Percentiles rank a stretch among this genome's conserved stretches.
These are phyloP conservation scores for Aspergillus coremiiformis DNA, from an alignment of 495 filamentous ascomycete species.

Conservation along the genomic window DNA sequence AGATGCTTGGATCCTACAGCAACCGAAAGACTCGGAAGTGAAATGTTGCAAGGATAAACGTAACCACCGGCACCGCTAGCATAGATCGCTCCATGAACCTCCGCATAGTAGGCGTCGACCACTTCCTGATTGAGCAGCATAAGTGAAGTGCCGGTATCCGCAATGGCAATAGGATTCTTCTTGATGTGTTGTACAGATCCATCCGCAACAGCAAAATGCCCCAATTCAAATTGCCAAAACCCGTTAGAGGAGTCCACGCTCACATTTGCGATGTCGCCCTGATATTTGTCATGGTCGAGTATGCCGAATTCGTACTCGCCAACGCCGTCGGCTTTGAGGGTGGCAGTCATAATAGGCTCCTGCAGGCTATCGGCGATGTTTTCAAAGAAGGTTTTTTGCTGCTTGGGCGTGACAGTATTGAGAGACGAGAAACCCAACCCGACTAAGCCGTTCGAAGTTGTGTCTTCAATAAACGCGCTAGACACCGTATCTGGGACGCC, in stretches of 20 bases:
- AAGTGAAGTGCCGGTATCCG: constrained; percentile 68
- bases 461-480: constrained; percentile 54
- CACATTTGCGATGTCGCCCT: constrained; percentile 55
- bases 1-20: constrained; percentile 52
- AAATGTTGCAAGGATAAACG: constrained; percentile 55
- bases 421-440: constrained; percentile 69
- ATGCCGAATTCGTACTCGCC: constrained; percentile 74
- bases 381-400: constrained; percentile 77
- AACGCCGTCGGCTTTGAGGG: constrained; percentile 50
- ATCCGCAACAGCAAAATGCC: constrained; percentile 48
- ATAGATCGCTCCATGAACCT: constrained; percentile 50
- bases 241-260: constrained; percentile 55
- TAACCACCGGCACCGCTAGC: constrained; percentile 49
- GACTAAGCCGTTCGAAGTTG: constrained; percentile 61
- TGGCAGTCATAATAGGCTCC: constrained; percentile 64
- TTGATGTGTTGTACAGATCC: constrained; percentile 25
- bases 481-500: constrained; percentile 63
- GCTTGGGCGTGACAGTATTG: constrained; percentile 61
- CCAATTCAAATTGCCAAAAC: constrained; percentile 68
- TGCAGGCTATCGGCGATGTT: constrained; percentile 57
- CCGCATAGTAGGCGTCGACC: constrained; percentile 53
- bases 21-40: constrained; percentile 59
- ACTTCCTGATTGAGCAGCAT: constrained; percentile 58
- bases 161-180: constrained; percentile 44
- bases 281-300: constrained; percentile 61